A percentile compares a stretch with the other conserved stretches of the same genome.
Evolutionary conservation across 306 rosid species (phyloP).

Genomic region (Vachellia collinsii): DNA sequence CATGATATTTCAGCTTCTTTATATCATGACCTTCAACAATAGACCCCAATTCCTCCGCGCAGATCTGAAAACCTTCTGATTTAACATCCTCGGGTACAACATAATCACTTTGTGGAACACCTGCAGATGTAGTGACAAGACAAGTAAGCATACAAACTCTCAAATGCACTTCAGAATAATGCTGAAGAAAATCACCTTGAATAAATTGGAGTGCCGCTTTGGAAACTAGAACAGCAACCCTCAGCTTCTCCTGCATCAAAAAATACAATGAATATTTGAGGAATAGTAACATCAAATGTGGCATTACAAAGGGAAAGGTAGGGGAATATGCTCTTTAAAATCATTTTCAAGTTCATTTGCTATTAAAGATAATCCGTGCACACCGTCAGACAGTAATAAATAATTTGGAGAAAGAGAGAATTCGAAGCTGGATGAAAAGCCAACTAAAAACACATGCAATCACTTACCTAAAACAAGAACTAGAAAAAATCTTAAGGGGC

Average conservation of each 20-base stretch:
- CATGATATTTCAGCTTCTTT: constrained; percentile 77
- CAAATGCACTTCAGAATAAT: constrained; percentile 9
- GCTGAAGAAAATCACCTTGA: constrained; percentile 54
- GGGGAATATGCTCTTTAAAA: background rate
- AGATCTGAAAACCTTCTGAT: constrained; percentile 81
- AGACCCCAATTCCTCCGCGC: constrained; percentile 87
- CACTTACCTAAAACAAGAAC: background rate
- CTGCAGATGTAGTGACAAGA: constrained; percentile 48
- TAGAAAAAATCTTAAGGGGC: background rate
- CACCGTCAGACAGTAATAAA: background rate
- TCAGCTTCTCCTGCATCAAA: constrained; percentile 71
- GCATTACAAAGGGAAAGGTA: background rate
- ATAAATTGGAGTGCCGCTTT: constrained; percentile 85
- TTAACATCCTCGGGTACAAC: constrained; percentile 69
- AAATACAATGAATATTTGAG: constrained; percentile 21
- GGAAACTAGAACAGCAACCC: constrained; percentile 87
- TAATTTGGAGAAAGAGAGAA: background rate
- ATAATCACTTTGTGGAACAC: constrained; percentile 66
- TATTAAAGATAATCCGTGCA: background rate
- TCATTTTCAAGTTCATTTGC: constrained; percentile 3
- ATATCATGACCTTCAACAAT: constrained; percentile 83
- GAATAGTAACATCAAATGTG: constrained; percentile 20
- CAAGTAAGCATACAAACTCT: constrained; percentile 29
- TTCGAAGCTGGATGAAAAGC: constrained; percentile 3
- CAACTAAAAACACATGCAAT: background rate